phyloP scores from a whole-genome alignment of 169 alveolate genomes.

The Cyclospora cayetanensis region DNA sequence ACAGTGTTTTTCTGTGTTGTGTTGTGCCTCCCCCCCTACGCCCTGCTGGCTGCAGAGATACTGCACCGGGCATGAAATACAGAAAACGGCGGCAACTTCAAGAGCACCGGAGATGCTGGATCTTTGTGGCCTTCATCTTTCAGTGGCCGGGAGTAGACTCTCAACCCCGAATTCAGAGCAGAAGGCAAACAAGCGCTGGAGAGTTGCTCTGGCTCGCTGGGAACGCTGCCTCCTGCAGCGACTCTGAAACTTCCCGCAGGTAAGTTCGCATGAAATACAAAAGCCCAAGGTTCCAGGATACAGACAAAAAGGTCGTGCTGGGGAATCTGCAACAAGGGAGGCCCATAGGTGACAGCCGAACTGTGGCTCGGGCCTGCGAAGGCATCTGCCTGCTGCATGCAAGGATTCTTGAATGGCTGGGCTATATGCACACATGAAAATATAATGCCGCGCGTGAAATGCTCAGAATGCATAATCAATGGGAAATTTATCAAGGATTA shows the following conservation, averaged over 20 bases:
- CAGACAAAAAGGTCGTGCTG: neutral
- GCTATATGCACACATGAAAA: no score
- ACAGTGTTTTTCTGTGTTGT: no score
- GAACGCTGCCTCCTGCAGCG: neutral
- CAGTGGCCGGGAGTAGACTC: neutral
- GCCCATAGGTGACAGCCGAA: constrained; percentile 5
- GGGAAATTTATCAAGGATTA: no score
- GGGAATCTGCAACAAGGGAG: neutral
- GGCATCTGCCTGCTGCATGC: constrained; percentile 61
- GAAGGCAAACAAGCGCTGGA: neutral
- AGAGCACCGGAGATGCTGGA: no score
- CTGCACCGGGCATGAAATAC: no score
- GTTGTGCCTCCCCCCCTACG: no score
- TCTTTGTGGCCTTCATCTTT: neutral
- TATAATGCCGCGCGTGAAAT: no score
- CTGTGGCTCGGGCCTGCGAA: constrained; percentile 38
- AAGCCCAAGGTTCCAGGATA: neutral
- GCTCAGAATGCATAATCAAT: no score
- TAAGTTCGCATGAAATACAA: neutral
- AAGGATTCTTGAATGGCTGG: no score
- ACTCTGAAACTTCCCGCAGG: neutral
- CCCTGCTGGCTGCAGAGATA: no score
- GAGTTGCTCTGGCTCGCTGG: neutral
- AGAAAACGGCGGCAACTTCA: no score
- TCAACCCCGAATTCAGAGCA: neutral